A percentile compares a stretch with the other conserved stretches of the same genome.
Evolutionary conservation across 257 asterid species (phyloP).

Genomic region (Fraxinus americana): DNA sequence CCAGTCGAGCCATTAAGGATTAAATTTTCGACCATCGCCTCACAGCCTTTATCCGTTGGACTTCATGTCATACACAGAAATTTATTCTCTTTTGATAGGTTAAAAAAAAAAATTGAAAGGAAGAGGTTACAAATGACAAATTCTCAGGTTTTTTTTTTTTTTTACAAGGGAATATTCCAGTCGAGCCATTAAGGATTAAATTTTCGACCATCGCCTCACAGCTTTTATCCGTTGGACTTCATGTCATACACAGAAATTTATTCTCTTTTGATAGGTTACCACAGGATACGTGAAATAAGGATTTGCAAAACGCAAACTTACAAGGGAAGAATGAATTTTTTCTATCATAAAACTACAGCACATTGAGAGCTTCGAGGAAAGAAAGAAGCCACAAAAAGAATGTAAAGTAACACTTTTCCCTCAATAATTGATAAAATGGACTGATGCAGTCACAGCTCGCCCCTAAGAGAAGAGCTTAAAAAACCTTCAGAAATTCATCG

Average conservation of each 20-base stretch:
- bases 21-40: not conserved
- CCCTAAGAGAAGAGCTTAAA: not conserved
- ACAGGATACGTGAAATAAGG: too few species aligned
- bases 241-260: too few species aligned
- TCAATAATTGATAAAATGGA: too few species aligned
- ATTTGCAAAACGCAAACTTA: too few species aligned
- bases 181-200: not conserved
- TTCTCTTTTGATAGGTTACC: not conserved
- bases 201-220: not conserved
- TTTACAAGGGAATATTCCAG: too few species aligned
- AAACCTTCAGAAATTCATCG: not conserved
- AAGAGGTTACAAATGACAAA: too few species aligned
- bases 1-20: not conserved
- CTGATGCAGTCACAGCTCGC: not conserved
- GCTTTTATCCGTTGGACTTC: not conserved
- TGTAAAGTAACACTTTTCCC: not conserved
- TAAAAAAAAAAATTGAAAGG: not conserved
- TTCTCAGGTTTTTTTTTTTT: too few species aligned
- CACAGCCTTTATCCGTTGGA: not conserved
- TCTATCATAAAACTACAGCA: not conserved
- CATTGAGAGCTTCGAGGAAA: not conserved
- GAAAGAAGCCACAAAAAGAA: not conserved
- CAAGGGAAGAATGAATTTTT: too few species aligned
- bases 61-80: not conserved
- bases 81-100: not conserved